Evolutionary conservation across 768 basidiomycete genomes (phyloP).

Genomic region (Stropharia rugosoannulata): DNA sequence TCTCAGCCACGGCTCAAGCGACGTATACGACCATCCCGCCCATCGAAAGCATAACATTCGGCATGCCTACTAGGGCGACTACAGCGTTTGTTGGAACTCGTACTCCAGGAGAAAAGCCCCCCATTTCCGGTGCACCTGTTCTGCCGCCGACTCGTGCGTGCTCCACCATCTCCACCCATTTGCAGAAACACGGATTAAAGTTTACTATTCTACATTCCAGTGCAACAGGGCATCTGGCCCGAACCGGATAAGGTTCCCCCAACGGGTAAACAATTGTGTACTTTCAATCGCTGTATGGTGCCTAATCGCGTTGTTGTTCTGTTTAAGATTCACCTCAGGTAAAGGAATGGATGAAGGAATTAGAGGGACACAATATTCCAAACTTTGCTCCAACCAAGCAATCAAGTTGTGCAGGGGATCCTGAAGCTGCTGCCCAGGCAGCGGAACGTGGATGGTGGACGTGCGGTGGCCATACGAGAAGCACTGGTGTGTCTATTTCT

Average conservation of each 20-base stretch:
- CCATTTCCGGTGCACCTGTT: conserved; percentile 61
- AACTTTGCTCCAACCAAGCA: conserved; percentile 58
- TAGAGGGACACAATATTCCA: conserved; percentile 72
- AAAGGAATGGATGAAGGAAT: conserved; percentile 72
- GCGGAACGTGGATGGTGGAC: conserved; percentile 88
- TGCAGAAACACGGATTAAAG: background rate
- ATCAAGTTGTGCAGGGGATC: conserved; percentile 67
- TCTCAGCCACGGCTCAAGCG: conserved; percentile 37
- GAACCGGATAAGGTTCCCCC: conserved; percentile 57
- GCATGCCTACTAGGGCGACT: conserved; percentile 56
- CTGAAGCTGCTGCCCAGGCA: conserved; percentile 53
- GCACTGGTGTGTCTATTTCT: conserved; percentile 32
- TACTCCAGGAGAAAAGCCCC: conserved; percentile 38
- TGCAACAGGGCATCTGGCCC: conserved; percentile 59
- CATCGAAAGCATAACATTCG: conserved; percentile 55
- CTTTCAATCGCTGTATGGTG: background rate
- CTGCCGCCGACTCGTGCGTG: conserved; percentile 65
- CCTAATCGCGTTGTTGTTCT: background rate
- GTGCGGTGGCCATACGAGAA: conserved; percentile 69
- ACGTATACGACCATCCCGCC: conserved; percentile 54
- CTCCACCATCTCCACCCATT: background rate
- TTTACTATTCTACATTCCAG: conserved; percentile 25
- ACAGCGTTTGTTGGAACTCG: conserved; percentile 25
- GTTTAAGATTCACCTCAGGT: conserved; percentile 58
- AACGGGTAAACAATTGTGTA: conserved; percentile 41